Evolutionary conservation across 2,329 filamentous ascomycete genomes (phyloP), one percentile per base, ranked within the genome.

Genomic region (Aspergillus felis): DNA sequence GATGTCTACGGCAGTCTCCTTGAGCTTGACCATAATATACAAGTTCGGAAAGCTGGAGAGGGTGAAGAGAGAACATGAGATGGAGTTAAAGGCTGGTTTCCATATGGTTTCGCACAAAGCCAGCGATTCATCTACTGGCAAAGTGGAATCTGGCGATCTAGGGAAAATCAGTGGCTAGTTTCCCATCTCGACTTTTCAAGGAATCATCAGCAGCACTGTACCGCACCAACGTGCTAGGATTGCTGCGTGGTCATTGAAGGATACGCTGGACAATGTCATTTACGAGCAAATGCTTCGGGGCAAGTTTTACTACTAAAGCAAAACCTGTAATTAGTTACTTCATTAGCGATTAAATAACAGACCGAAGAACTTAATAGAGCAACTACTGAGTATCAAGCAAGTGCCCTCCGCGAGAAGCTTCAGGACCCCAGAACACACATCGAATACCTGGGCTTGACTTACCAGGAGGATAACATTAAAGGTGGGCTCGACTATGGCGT

Each of bases 41-140:
- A 76, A 76, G 60, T 71, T 75, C 46, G 64, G 65, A 55, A 70
- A 72, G 58, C 59, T 77, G 29, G 60, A 66, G 42, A 49, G 63
- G 14, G 65, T 77, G 3, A 69, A 71, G 58, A 62, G 64, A 54
- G 67, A 59, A 27, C 69, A 77, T 62, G 64, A 68, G 22, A 62
- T 57, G 29, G 70, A 74, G 53, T 61, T 70, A 32, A 64, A 61
- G 46, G 65, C 64, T 54, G 57, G 66, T 60, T 41, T 41, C 35
- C 35, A 41, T 41, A 50, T 50, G 25, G 48, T 50, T 22, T 48
- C 44, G 7, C 44, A 48, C n/a, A 48, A 48, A 10, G 44, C 44
- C 20, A 48, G 44, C 20, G 25, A 48, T 48, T 27, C 44, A 48
- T 48, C 44, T 48, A 48, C 44, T 48, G 20, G 20, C 3, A 48